Base-by-base conservation (phyloP, 495 filamentous ascomycete species). In the Chlorociboria aeruginascens region DNA sequence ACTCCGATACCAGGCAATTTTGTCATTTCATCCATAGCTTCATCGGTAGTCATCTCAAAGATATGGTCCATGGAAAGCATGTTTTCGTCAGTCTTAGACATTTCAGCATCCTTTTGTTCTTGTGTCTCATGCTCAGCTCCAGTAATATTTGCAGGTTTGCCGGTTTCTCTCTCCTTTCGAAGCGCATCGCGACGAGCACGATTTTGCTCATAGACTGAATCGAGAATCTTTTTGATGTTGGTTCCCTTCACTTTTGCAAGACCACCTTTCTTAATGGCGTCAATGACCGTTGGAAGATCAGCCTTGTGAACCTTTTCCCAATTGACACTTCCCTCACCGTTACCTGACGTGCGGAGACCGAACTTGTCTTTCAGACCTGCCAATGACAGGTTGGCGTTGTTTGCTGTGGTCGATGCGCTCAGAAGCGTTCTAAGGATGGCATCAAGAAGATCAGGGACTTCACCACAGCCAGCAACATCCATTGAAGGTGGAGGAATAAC, bases 361-460 rank as follows among this genome's bases (percentile, higher is more conserved):
- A 88, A 97, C 14, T 63, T 69, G 38, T 77, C 53, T 2, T 82
- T 77, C 1, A 96, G 68, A 1, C 79, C 86, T 49, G 79, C 65
- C 48, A 96, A 82, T 7, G 89, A 83, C 34, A 61, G 66, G 48
- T 79, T 73, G 4, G 84, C 76, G 48, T 86, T 84, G 6, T 58
- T 73, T 45, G 76, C 72, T 0, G 76, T 78, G 0, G 86, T 92
- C 7, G 82, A 78, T 0, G 83, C 84, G 60, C 86, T 93, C 20
- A 95, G 72, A 4, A 82, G 59, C 0, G 89, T 95, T 20, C 89
- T 76, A 17, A 95, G 74, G 0, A 98, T 67, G 0, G 89, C 92
- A 59, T 97, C 92, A 0, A 98, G 71, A 0, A 96, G 79, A 14
- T 81, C 90, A 0, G 90, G 90, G 0, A 96, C 92, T 62, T 98